These are phyloP conservation scores for Cladosporium oxysporum DNA, from an alignment of 2,329 filamentous ascomycete species.

Conservation along the genomic window DNA sequence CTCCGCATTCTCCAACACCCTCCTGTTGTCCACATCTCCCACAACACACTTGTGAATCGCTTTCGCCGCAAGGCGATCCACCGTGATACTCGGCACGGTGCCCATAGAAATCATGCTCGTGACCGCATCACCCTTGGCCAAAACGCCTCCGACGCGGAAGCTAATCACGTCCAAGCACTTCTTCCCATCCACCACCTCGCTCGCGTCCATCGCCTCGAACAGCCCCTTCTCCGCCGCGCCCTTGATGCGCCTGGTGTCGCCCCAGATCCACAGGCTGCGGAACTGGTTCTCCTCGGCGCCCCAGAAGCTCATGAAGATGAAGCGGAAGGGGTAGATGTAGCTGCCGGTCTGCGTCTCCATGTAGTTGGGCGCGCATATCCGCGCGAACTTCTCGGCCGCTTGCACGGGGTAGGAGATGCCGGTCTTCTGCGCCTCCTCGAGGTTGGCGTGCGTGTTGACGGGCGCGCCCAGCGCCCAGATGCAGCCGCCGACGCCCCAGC, in stretches of 20 bases:
- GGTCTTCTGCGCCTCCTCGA: conserved; percentile 36
- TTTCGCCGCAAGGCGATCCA: conserved; percentile 35
- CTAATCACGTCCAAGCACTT: conserved; percentile 39
- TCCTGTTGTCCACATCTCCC: conserved; percentile 35
- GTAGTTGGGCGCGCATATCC: conserved; percentile 20
- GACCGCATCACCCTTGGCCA: conserved; percentile 35
- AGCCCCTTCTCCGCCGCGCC: conserved; percentile 41
- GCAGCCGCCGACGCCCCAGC: conserved; percentile 47
- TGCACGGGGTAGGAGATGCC: conserved; percentile 36
- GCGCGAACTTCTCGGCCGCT: conserved; percentile 37
- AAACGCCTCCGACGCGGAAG: conserved; percentile 37
- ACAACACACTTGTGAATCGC: conserved; percentile 34
- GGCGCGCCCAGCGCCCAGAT: conserved; percentile 45
- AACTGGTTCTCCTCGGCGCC: conserved; percentile 44
- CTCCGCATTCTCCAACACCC: conserved; percentile 40
- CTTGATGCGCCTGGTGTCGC: conserved; percentile 39
- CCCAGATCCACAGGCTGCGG: conserved; percentile 41
- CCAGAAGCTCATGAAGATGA: conserved; percentile 44
- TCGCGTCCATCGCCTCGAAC: conserved; percentile 34
- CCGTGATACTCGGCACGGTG: conserved; percentile 32
- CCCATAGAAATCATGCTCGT: conserved; percentile 15
- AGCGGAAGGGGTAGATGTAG: conserved; percentile 41
- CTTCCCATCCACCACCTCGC: conserved; percentile 33
- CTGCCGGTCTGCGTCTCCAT: conserved; percentile 22
- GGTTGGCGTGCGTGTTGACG: conserved; percentile 28